Base-by-base conservation (phyloP, 768 basidiomycete genomes). In the Ramaria rubella region DNA sequence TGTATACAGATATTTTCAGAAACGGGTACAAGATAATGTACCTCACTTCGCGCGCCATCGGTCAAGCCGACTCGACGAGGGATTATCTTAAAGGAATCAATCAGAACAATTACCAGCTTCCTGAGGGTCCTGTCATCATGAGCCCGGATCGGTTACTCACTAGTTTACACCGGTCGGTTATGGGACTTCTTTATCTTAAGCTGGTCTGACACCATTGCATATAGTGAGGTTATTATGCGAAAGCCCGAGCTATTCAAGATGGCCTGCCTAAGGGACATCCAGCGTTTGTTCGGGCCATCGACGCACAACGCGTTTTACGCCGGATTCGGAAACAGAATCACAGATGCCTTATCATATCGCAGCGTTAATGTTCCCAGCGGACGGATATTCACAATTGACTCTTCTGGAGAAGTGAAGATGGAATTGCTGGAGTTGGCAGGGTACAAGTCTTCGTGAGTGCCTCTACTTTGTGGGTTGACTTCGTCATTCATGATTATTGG, bases 231-330 rank as follows among this genome's bases (percentile, higher is more conserved):
- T 15, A 95, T 99, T 65, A 90, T 98, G 87, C 86, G 94, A 34
- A 97, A 98, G 70, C 96, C 96, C 0, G 96, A 99, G 67, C 81
- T 98, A n/a, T 99, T 99, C 81, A 99, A 99, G 74, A 99, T 99
- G 96, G 94, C 95, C 1, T 97, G 94, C 72, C 73, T 98, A 58
- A 81, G 94, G 42, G 96, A 98, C 71, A 95, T 98, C 53, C 90
- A 90, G 61, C 77, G 93, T 21, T 69, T 98, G 5, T 99, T 97
- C 65, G 89, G 89, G 5, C 81, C 85, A 34, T 76, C 76, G 27
- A 71, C 75, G 30, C 76, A 80, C 60, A 86, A 81, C 61, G 87
- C 94, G 0, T 99, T 98, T 73, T 98, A 94, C 66, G 91, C 93
- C 36, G 96, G 96, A 2, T 99, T 99, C 68, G 96, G 96, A 5